Evolutionary conservation across 2,329 filamentous ascomycete genomes (phyloP).

Genomic region (Pezicula rhizophila): DNA sequence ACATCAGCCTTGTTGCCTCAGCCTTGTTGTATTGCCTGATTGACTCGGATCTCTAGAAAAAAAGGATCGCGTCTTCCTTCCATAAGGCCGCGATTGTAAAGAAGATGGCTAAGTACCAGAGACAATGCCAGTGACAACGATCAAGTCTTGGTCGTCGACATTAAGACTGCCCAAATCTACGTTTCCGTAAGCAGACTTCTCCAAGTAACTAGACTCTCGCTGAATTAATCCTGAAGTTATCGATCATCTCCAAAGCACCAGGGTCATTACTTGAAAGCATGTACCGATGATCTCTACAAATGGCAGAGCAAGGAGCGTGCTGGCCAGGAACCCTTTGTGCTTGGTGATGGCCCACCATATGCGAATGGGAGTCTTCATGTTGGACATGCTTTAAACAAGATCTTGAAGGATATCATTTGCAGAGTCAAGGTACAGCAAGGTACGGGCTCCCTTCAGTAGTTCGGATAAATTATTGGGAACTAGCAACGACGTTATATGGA

Average conservation of each 20-base stretch:
- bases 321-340: conserved; percentile 54
- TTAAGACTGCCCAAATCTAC: conserved; percentile 68
- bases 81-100: background rate
- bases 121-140: conserved; percentile 24
- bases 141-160: conserved; percentile 66
- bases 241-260: conserved; percentile 37
- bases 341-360: conserved; percentile 96
- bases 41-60: background rate
- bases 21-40: no score
- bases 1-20: no score
- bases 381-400: conserved; percentile 94
- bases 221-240: conserved; percentile 18
- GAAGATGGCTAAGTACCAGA: conserved; percentile 10
- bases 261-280: conserved; percentile 61
- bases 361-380: conserved; percentile 89
- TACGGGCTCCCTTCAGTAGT: conserved; percentile 5
- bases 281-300: conserved; percentile 79
- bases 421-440: conserved; percentile 73
- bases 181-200: conserved; percentile 53
- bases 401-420: conserved; percentile 89
- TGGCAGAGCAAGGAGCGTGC: conserved; percentile 58
- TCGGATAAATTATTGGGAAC: background rate
- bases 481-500: background rate
- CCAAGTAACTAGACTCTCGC: conserved; percentile 4
- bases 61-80: background rate